phyloP scores from a whole-genome alignment of 176 grass and related monocot species.

The Oryza coarctata region DNA sequence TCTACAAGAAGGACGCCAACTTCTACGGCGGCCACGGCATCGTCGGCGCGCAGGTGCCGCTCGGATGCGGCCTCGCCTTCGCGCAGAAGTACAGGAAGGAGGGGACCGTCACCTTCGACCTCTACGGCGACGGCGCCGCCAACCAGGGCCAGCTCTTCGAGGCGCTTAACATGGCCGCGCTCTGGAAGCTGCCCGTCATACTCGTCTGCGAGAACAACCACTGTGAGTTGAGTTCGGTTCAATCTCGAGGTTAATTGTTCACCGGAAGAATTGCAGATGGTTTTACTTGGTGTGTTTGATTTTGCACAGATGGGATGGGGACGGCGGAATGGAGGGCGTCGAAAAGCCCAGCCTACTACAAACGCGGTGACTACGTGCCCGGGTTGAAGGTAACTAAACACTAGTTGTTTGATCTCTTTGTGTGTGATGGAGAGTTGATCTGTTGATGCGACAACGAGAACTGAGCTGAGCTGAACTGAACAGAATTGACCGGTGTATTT shows the following conservation, averaged over 20 bases:
- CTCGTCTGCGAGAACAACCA: conserved; percentile 99
- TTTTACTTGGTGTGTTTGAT: neutral
- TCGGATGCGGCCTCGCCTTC: conserved; percentile 78
- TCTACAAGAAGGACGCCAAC: conserved; percentile 76
- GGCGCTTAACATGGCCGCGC: conserved; percentile 93
- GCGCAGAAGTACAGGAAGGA: conserved; percentile 87
- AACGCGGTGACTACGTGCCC: conserved; percentile 93
- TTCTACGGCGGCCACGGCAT: conserved; percentile 90
- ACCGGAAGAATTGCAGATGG: neutral
- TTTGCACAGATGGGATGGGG: conserved; percentile 86
- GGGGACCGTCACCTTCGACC: conserved; percentile 59
- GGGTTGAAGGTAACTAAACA: conserved; percentile 60
- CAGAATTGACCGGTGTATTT: neutral
- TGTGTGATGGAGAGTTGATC: neutral
- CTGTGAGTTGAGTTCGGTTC: conserved; percentile 38
- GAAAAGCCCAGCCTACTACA: conserved; percentile 84
- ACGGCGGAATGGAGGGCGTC: conserved; percentile 86
- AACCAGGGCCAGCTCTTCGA: conserved; percentile 98
- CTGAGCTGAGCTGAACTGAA: neutral
- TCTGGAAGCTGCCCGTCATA: conserved; percentile 79
- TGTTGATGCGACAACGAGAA: neutral
- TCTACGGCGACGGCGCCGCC: conserved; percentile 81
- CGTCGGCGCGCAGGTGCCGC: conserved; percentile 82
- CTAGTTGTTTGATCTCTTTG: neutral
- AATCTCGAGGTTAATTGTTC: neutral